Conservation (phyloP, 2,329 filamentous ascomycete genomes). For the Fusarium burgessii region DNA sequence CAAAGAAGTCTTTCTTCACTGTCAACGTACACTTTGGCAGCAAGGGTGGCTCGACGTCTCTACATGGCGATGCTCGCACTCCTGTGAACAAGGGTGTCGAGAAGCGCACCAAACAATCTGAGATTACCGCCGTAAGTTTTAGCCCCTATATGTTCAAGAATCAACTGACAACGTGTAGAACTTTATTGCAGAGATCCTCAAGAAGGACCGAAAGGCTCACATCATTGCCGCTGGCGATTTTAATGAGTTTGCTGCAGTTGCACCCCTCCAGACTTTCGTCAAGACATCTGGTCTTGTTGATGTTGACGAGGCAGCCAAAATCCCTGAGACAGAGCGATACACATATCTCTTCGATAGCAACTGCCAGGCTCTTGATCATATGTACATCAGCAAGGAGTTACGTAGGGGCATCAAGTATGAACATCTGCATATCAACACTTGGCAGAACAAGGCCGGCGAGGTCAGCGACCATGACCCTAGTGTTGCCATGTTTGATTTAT, state of each 20-base stretch:
- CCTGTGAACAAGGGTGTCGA: slow-evolving; percentile 74
- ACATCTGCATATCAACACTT: slow-evolving; percentile 79
- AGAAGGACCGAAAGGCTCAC: slow-evolving; percentile 65
- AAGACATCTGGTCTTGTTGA: slow-evolving; percentile 67
- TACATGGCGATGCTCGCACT: slow-evolving; percentile 74
- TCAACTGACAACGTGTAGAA: slow-evolving; percentile 46
- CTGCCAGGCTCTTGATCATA: slow-evolving; percentile 77
- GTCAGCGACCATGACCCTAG: slow-evolving; percentile 78
- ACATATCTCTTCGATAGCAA: slow-evolving; percentile 79
- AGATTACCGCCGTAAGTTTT: slow-evolving; percentile 65
- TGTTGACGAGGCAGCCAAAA: slow-evolving; percentile 69
- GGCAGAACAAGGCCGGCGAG: slow-evolving; percentile 67
- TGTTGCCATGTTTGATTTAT: slow-evolving; percentile 73
- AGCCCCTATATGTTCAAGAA: neutral
- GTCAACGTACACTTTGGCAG: slow-evolving; percentile 77
- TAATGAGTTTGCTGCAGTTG: slow-evolving; percentile 76
- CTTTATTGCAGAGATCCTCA: slow-evolving; percentile 70
- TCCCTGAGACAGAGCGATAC: slow-evolving; percentile 70
- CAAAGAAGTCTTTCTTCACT: slow-evolving; percentile 71
- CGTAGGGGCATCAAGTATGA: slow-evolving; percentile 63
- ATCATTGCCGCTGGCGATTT: slow-evolving; percentile 76
- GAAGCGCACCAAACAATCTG: slow-evolving; percentile 66
- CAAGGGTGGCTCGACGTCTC: slow-evolving; percentile 73
- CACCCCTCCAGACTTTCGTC: slow-evolving; percentile 68
- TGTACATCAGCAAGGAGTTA: slow-evolving; percentile 71